Base-by-base conservation (phyloP, 352 stramenopile genomes). In the Aphanomyces stellatus region DNA sequence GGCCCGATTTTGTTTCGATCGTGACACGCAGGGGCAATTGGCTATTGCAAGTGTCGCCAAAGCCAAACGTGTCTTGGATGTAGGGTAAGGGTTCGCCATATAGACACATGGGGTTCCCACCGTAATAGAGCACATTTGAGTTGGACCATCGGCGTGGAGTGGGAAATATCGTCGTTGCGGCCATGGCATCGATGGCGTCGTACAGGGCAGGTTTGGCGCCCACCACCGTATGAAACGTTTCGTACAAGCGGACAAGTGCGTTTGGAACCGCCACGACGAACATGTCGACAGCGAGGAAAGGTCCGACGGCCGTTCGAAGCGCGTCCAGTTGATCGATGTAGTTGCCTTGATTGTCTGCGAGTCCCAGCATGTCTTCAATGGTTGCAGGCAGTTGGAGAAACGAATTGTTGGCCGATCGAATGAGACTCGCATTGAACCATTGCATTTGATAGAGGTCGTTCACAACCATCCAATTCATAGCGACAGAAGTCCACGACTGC, bases 61-160 rank as follows among this genome's bases (percentile, higher is more conserved):
- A 43, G 28, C 48, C 55, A 19, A 43, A 63, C 41, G 55, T 49
- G 10, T 63, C 28, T n/a, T 63, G 55, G 7, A 63, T 25, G 17
- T 51, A 63, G n/a, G 55, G n/a, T 49, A 19, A 49, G n/a, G n/a
- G n/a, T 3, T 13, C 4, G n/a, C 55, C 55, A 25, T 24, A 15
- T 22, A 43, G 7, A 30, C 55, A 63, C 30, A 63, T 49, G 5
- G 55, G 55, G n/a, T 63, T 30, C 3, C 55, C 55, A 2, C 55
- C 55, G 24, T 63, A 63, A n/a, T 33, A 63, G 2, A 15, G 48
- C 4, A 49, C 17, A 5, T 46, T 10, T 17, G 37, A 17, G 8
- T 17, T 8, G 6, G n/a, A 62, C 27, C 25, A 51, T 17, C 4
- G 31, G 3, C 8, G 56, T 2, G 37, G 25, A 13, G 56, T 22